Percentiles rank a stretch among this genome's conserved stretches.
Evolutionary conservation across 768 basidiomycete genomes (phyloP).

Genomic region (Tylopilus sp.): DNA sequence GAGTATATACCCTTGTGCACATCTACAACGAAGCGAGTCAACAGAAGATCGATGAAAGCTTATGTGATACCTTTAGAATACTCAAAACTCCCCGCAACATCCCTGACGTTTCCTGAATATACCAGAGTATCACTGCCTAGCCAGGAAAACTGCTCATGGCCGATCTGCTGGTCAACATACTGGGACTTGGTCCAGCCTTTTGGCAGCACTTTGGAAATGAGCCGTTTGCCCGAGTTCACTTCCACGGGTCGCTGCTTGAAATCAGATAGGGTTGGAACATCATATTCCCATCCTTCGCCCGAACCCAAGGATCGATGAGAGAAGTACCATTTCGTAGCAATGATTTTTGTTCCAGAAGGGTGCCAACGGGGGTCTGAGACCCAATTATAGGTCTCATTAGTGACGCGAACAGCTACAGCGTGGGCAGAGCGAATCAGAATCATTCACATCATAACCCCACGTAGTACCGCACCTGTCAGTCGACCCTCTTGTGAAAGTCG

Average conservation of each 20-base stretch:
- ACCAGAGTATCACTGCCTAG: conserved; percentile 53
- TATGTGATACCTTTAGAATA: conserved; percentile 60
- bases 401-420: conserved; percentile 45
- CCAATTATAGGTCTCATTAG: conserved; percentile 74
- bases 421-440: conserved; percentile 6
- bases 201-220: conserved; percentile 57
- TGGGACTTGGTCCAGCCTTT: conserved; percentile 55
- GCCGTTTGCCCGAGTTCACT: conserved; percentile 45
- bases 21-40: conserved; percentile 37
- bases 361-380: conserved; percentile 70
- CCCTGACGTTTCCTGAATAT: conserved; percentile 61
- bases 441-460: not conserved
- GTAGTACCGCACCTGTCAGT: conserved; percentile 36
- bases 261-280: conserved; percentile 36
- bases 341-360: conserved; percentile 54
- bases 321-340: conserved; percentile 81
- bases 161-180: conserved; percentile 70
- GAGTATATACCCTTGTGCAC: conserved; percentile 69
- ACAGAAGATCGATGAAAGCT: not conserved
- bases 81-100: conserved; percentile 42
- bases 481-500: conserved; percentile 60
- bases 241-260: conserved; percentile 25
- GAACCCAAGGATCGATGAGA: conserved; percentile 61
- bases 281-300: conserved; percentile 71
- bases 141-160: conserved; percentile 71